phyloP scores from a whole-genome alignment of 495 filamentous ascomycete species.

The Penicillium tannophilum region DNA sequence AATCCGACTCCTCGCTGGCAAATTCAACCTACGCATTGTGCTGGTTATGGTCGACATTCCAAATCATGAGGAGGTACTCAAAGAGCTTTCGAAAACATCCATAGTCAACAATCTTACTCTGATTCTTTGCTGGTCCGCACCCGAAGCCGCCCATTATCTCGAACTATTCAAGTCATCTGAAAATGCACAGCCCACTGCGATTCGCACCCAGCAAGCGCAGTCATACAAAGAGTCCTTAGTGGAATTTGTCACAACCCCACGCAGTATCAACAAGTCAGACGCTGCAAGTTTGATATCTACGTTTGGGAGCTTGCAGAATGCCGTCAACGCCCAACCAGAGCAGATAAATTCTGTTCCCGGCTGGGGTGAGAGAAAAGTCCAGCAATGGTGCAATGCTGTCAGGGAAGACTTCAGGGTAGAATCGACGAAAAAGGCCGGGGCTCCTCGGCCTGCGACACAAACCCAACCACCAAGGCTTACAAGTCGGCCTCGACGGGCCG shows the following conservation, averaged over 20 bases:
- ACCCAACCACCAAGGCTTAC: slow-evolving; percentile 12
- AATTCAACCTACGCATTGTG: slow-evolving; percentile 81
- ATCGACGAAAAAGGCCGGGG: slow-evolving; percentile 60
- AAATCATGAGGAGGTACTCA: slow-evolving; percentile 76
- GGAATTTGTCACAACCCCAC: slow-evolving; percentile 90
- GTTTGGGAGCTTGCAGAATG: slow-evolving; percentile 84
- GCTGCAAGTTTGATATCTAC: slow-evolving; percentile 81
- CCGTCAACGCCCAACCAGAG: slow-evolving; percentile 85
- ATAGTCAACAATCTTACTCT: slow-evolving; percentile 90
- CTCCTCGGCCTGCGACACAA: slow-evolving; percentile 22
- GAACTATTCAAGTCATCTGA: slow-evolving; percentile 94
- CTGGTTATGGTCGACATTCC: slow-evolving; percentile 92
- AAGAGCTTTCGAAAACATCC: slow-evolving; percentile 85
- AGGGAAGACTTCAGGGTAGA: slow-evolving; percentile 80
- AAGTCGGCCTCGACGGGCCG: slow-evolving; percentile 40
- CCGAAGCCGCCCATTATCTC: slow-evolving; percentile 89
- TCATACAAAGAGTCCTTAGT: slow-evolving; percentile 84
- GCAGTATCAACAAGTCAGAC: slow-evolving; percentile 92
- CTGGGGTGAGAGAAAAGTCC: slow-evolving; percentile 95
- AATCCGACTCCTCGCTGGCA: slow-evolving; percentile 74
- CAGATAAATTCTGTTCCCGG: slow-evolving; percentile 79
- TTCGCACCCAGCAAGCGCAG: slow-evolving; percentile 78
- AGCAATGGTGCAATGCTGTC: slow-evolving; percentile 77
- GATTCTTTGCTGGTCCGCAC: slow-evolving; percentile 89
- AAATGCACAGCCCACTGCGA: slow-evolving; percentile 76